Base-by-base conservation (phyloP, 495 filamentous ascomycete genomes). In the Apodospora peruviana region DNA sequence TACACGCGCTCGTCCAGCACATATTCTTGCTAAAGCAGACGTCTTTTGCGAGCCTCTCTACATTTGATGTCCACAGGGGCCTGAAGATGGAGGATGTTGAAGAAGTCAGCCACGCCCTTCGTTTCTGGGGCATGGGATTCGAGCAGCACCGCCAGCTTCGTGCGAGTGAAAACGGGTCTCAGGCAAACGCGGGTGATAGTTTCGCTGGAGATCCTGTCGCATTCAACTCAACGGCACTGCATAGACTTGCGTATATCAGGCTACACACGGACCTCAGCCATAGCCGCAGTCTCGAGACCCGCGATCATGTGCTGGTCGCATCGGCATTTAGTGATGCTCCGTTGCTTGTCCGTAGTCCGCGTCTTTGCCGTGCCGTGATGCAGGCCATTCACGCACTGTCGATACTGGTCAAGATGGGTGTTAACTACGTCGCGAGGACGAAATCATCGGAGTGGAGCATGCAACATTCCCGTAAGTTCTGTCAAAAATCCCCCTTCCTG, bases 361-460 rank as follows among this genome's bases (percentile, higher is more conserved):
- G 75, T 1, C 68, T 85, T 1, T 80, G 77, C 7, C 64, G 80
- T 2, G 83, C 82, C 0, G 77, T 84, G 2, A 69, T 85, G 1
- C 83, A 86, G 50, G 83, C 82, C 19, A 79, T 83, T n/a, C 83
- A 86, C 47, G 81, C 84, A 0, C 65, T 88, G 40, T 80, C 79
- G 32, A 81, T 82, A 40, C 74, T 85, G 0, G 79, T 88, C 40
- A 86, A 84, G 55, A 65, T 82, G 20, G 84, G 84, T 0, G 82
- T 87, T 24, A 81, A 78, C 25, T 84, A 82, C 50, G 82, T 88
- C 10, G 83, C 84, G 7, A 79, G 78, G 52, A 85, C 80, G 1
- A 84, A 86, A 52, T 82, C 81, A 2, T 72, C 78, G 5, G 76
- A 83, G 40, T 88, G 84, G 84, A 84, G 82, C 21, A 83, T 86